Evolutionary conservation across 257 asterid genomes (phyloP).

Genomic region (Nicotiana knightiana): DNA sequence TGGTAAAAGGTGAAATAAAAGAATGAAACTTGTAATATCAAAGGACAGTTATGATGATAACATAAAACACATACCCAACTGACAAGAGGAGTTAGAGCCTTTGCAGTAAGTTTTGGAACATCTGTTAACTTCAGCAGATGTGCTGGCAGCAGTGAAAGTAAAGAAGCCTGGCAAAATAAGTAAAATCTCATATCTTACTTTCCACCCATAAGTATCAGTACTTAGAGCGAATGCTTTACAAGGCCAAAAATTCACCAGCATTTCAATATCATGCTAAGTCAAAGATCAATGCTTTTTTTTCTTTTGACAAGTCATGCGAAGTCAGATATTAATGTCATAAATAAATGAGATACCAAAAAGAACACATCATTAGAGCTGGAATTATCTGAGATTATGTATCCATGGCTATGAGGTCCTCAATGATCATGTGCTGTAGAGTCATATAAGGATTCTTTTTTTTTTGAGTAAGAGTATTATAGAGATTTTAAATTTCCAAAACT

Average conservation of each 20-base stretch:
- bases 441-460: background rate
- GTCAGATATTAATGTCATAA: background rate
- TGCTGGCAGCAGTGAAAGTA: constrained; percentile 79
- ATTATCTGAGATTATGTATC: background rate
- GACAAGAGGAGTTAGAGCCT: constrained; percentile 53
- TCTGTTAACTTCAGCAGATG: constrained; percentile 63
- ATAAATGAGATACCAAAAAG: background rate
- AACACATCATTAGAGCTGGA: background rate
- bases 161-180: constrained; percentile 69
- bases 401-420: background rate
- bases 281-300: background rate
- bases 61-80: constrained; percentile 53
- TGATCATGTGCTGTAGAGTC: background rate
- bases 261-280: constrained; percentile 1
- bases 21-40: constrained; percentile 7
- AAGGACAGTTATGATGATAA: background rate
- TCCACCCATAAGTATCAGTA: background rate
- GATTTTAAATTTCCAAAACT: background rate
- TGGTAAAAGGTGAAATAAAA: constrained; percentile 15
- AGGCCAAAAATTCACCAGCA: background rate
- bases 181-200: constrained; percentile 10
- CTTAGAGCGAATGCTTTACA: background rate
- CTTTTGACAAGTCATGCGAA: background rate
- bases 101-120: constrained; percentile 57
- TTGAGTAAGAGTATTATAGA: background rate